Base-by-base conservation (phyloP, 345 rosid genomes). In the Brassica incana region DNA sequence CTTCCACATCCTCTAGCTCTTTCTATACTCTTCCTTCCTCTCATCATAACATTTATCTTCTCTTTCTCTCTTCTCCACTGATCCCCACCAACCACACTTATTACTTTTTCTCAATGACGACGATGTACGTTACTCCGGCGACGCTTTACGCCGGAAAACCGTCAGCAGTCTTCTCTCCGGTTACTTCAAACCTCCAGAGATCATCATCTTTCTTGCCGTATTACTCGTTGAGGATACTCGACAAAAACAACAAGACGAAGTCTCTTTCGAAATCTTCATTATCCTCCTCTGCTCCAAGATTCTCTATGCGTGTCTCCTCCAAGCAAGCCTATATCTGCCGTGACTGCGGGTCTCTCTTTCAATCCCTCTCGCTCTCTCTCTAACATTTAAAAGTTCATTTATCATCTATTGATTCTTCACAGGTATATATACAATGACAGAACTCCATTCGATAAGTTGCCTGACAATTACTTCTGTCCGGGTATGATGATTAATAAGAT, bases 261-360 rank as follows among this genome's bases (percentile, higher is more conserved):
- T 15, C 50, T 52, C 29, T 69, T 6, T 32, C 69, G 4, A 72
- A 72, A 72, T 56, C 78, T 14, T 68, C 85, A 27, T 68, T 84
- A 20, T 79, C 83, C 15, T 67, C 85, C 65, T 67, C 85, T 69
- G 59, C 91, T 59, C 87, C 92, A 10, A 89, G 76, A 67, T 78
- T 87, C 83, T 85, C 89, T 88, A 90, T 91, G 95, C 97, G 97
- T 71, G 86, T 84, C 40, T 87, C 94, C 75, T 86, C 97, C 80
- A 91, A 91, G 80, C 91, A 92, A 85, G 85, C 97, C 45, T 92
- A 91, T 75, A 92, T 95, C 30, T 95, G 97, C 81, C 92, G 97
- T 14, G 97, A 95, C 72, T 95, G 99, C 86, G 99, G 99, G 97
- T 20, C 23, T 95, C 18, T 58, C 4, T 29, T 38, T 54, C 8